Evolutionary conservation across 2,329 filamentous ascomycete species (phyloP).

Genomic region (Colletotrichum melonis): DNA sequence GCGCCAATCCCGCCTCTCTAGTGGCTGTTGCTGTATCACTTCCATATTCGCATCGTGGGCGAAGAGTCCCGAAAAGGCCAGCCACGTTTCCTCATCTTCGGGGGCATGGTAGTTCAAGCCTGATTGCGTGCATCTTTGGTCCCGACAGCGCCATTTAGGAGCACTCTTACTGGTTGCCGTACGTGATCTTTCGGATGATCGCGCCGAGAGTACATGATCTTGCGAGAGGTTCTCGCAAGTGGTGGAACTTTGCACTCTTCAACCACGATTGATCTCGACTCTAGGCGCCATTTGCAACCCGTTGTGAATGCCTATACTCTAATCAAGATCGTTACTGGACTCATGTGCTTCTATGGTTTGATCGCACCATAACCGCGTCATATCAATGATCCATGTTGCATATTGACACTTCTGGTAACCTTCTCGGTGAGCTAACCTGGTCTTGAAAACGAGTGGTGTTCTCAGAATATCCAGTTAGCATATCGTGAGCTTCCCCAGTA

Average conservation of each 20-base stretch:
- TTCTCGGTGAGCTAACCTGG: background rate
- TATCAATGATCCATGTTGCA: background rate
- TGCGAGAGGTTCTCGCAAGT: too few relatives aligned
- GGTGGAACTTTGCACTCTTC: too few relatives aligned
- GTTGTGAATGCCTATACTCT: too few relatives aligned
- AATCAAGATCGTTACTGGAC: too few relatives aligned
- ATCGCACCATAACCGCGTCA: background rate
- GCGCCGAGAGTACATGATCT: background rate
- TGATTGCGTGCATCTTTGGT: background rate
- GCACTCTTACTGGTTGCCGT: background rate
- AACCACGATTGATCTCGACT: too few relatives aligned
- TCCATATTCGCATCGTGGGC: background rate
- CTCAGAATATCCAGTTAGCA: background rate
- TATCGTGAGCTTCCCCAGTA: too few relatives aligned
- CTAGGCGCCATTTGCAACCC: too few relatives aligned
- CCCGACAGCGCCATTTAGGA: background rate
- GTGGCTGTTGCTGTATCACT: constrained; percentile 4
- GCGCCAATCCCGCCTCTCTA: constrained; percentile 30
- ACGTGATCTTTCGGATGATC: background rate
- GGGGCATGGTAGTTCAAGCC: background rate
- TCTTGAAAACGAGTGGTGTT: background rate
- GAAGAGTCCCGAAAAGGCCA: background rate
- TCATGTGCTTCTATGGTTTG: background rate
- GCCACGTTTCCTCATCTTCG: background rate
- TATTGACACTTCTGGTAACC: background rate